Base-by-base conservation (phyloP, 106 monocot genomes). In the Acanthochlamys bracteata region DNA sequence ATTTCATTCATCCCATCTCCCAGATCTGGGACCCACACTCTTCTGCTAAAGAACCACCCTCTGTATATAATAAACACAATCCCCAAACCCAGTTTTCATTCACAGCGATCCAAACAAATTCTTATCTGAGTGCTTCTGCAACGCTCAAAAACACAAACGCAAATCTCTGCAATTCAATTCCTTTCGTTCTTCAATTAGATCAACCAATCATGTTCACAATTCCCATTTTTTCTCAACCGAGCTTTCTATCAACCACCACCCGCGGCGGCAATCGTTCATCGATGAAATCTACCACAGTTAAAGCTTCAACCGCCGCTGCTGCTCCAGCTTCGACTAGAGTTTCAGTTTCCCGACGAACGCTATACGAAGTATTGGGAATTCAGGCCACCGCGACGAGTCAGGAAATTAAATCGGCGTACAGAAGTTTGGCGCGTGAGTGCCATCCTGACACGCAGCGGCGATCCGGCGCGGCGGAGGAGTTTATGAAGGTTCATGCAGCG, bases 401-500 rank as follows among this genome's bases (percentile, higher is more conserved):
- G 70, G 76, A 76, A 64, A 76, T 76, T 69, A 76, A 76, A 64
- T 39, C 76, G 55, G 69, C 76, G 45, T 76, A 70, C 57, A 41
- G 76, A 39, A 43, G 47, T 17, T 69, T 76, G 33, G 76, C 69
- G 7, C 69, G 69, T 19, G 42, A 45, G 65, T 70, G 76, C 69
- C 76, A 76, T 39, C 76, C 76, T 1, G 88, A 87, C 67, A 80
- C 54, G 51, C n/a, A 66, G 26, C 47, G 42, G 25, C 70, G 46
- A 12, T 49, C 49, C 24, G 62, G 49, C 16, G 73, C 86, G 10
- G 70, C 75, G 9, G 76, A 81, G 16, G 72, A 81, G 71, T 91
- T 91, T 74, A 71, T 81, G 41, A 54, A 65, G 54, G 63, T 91
- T 53, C 80, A 79, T 60, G 41, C 83, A 15, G 91, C 91, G 15